These are phyloP conservation scores for Lyophyllum atratum DNA, from an alignment of 768 basidiomycete genomes.

Conservation along the genomic window DNA sequence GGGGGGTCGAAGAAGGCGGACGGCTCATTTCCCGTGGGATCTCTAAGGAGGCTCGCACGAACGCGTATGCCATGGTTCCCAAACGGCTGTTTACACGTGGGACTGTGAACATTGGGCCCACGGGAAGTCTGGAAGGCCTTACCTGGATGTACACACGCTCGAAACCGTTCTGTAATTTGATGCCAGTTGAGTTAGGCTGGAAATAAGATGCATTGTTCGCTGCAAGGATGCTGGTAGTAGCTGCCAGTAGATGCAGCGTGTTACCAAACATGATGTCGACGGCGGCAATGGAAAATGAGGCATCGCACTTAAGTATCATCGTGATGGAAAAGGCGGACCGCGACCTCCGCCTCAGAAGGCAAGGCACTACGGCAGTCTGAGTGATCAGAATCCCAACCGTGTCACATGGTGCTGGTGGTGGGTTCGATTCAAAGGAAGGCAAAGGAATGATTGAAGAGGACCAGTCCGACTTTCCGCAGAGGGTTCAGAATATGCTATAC, in stretches of 20 bases:
- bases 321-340: background rate
- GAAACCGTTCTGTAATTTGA: constrained; percentile 37
- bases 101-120: background rate
- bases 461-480: background rate
- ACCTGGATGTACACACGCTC: constrained; percentile 36
- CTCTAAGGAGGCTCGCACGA: constrained; percentile 34
- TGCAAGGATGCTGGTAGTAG: background rate
- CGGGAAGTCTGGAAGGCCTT: background rate
- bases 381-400: background rate
- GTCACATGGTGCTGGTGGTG: background rate
- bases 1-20: constrained; percentile 38
- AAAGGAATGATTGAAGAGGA: background rate
- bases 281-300: background rate
- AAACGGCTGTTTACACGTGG: constrained; percentile 27
- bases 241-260: background rate
- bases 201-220: constrained; percentile 19
- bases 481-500: background rate
- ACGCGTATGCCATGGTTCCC: constrained; percentile 38
- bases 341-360: background rate
- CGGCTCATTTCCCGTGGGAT: constrained; percentile 34
- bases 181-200: constrained; percentile 31
- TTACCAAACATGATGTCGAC: background rate
- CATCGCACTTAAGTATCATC: background rate
- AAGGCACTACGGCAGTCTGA: background rate
- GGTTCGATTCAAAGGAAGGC: background rate